These are phyloP conservation scores for Macrolepiota albuminosa DNA, from an alignment of 768 basidiomycete species.

Conservation along the genomic window DNA sequence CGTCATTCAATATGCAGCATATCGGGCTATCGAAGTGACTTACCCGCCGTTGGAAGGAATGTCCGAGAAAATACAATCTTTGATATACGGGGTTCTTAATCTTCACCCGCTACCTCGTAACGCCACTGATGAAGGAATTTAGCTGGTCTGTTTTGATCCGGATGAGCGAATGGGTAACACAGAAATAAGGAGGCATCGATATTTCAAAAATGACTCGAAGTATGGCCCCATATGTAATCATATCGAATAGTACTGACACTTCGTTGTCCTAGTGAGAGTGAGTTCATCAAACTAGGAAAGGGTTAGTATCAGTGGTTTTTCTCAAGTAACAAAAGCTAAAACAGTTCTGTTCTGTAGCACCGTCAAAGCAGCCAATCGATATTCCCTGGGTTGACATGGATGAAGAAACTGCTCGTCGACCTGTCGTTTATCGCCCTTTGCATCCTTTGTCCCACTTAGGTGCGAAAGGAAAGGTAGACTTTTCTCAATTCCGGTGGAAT, in stretches of 20 bases:
- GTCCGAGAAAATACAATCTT: neutral
- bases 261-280: neutral
- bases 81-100: neutral
- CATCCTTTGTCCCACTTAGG: neutral
- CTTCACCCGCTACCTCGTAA: neutral
- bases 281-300: neutral
- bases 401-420: conserved; percentile 1
- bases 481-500: neutral
- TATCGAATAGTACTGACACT: neutral
- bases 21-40: neutral
- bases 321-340: neutral
- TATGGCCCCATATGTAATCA: neutral
- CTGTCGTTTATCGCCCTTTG: neutral
- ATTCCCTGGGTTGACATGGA: conserved; percentile 1
- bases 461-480: neutral
- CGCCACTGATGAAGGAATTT: neutral
- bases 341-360: neutral
- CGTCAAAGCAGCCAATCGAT: neutral
- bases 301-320: neutral
- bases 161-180: neutral
- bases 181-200: neutral
- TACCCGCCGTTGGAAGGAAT: conserved; percentile 2
- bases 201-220: neutral
- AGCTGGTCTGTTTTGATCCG: neutral
- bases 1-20: neutral